Conservation (phyloP, 495 filamentous ascomycete genomes). For the Penicillium chermesinum region DNA sequence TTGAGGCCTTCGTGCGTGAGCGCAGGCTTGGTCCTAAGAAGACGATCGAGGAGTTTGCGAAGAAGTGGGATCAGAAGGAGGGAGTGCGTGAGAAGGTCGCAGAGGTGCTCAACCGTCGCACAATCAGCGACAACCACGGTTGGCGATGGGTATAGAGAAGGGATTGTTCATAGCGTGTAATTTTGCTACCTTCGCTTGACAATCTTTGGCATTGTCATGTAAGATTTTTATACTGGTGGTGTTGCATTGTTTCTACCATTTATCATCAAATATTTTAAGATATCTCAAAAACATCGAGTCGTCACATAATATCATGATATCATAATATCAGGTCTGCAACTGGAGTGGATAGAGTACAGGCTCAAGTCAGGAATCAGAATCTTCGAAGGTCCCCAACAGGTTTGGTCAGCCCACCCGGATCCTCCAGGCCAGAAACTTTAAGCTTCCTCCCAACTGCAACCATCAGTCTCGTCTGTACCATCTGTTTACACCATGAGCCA, state of each 20-base stretch:
- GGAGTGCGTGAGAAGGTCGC: conserved; percentile 40
- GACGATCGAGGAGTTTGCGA: conserved; percentile 25
- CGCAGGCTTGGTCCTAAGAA: conserved; percentile 6
- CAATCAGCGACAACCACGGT: conserved; percentile 18
- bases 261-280: not conserved
- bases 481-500: too few species aligned
- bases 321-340: too few species aligned
- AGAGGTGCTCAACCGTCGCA: conserved; percentile 30
- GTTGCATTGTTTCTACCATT: not conserved
- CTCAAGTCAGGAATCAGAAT: too few species aligned
- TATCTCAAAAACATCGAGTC: not conserved
- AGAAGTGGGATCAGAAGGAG: conserved; percentile 32
- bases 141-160: conserved; percentile 25
- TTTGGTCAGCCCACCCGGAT: conserved; percentile 9
- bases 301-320: not conserved
- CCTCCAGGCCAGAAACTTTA: too few species aligned
- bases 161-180: conserved; percentile 19
- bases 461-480: too few species aligned
- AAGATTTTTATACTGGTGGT: too few species aligned
- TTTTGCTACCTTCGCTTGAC: conserved; percentile 12
- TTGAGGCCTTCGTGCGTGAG: conserved; percentile 49
- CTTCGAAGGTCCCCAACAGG: not conserved
- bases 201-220: too few species aligned
- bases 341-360: too few species aligned
- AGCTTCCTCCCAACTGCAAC: too few species aligned